phyloP scores from a whole-genome alignment of 139 green algal species.

The Micromonas pusilla region DNA sequence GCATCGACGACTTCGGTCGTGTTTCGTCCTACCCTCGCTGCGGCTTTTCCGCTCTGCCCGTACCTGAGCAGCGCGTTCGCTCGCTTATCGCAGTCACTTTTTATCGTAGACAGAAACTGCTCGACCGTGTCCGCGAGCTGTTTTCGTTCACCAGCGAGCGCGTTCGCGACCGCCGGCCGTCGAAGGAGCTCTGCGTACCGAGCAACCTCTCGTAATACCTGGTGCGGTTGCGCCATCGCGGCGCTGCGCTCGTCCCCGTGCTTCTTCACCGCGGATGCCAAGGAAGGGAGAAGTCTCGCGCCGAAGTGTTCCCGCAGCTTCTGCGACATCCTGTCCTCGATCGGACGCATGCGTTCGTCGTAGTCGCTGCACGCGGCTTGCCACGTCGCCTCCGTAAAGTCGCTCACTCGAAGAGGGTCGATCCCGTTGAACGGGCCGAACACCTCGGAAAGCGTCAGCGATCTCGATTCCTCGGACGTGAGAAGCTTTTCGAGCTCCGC shows the following conservation, averaged over 20 bases:
- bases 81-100: not conserved
- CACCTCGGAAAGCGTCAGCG: not conserved
- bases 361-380: slow-evolving; percentile 48
- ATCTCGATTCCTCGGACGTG: slow-evolving; percentile 30
- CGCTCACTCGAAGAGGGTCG: slow-evolving; percentile 50
- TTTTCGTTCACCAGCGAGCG: not conserved
- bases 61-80: not conserved
- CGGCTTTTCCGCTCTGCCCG: too few species aligned
- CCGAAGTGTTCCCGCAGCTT: slow-evolving; percentile 59
- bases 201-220: slow-evolving; percentile 38
- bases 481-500: slow-evolving; percentile 57
- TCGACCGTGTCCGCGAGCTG: not conserved
- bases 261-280: slow-evolving; percentile 45
- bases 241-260: slow-evolving; percentile 26
- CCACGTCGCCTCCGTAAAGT: slow-evolving; percentile 50
- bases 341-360: slow-evolving; percentile 47
- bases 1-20: slow-evolving; percentile 24
- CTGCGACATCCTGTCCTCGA: slow-evolving; percentile 56
- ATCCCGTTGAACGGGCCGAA: slow-evolving; percentile 34
- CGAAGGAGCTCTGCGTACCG: slow-evolving; percentile 1
- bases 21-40: not conserved
- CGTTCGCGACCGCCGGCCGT: not conserved
- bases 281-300: slow-evolving; percentile 46
- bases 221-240: slow-evolving; percentile 45
- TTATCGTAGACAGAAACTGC: not conserved